A percentile compares a stretch with the other conserved stretches of the same genome.
These are phyloP conservation scores for Fonsecaea pugnacius DNA, from an alignment of 2,329 filamentous ascomycete genomes.

Conservation along the genomic window DNA sequence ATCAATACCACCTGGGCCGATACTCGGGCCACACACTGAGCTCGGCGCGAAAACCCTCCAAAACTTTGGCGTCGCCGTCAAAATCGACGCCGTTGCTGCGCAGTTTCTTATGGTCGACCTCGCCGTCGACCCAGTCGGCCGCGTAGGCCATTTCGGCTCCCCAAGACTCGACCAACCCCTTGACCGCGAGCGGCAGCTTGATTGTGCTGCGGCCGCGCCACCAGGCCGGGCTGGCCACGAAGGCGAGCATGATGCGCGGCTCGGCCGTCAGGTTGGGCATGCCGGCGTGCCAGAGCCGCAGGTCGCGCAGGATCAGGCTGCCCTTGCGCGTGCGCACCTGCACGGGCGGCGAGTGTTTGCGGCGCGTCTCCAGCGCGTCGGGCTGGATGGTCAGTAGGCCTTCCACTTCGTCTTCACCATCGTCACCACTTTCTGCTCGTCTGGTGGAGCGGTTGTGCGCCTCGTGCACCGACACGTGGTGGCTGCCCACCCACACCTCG, in stretches of 20 bases:
- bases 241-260: constrained; percentile 63
- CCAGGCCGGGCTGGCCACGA: constrained; percentile 35
- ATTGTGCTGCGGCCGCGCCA: constrained; percentile 34
- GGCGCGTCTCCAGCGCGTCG: constrained; percentile 42
- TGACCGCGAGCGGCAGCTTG: constrained; percentile 31
- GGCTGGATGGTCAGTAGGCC: constrained; percentile 40
- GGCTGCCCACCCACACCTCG: constrained; percentile 58
- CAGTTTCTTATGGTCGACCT: constrained; percentile 36
- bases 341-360: constrained; percentile 43
- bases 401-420: constrained; percentile 9
- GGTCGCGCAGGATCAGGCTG: constrained; percentile 61
- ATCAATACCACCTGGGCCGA: constrained; percentile 35
- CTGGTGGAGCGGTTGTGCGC: constrained; percentile 35
- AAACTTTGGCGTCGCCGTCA: constrained; percentile 21
- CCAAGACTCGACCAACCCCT: constrained; percentile 35
- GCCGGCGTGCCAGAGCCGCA: constrained; percentile 67
- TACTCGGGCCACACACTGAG: constrained; percentile 34
- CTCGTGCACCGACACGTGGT: constrained; percentile 45
- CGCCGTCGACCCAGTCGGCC: constrained; percentile 35
- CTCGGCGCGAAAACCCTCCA: constrained; percentile 27
- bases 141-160: constrained; percentile 30
- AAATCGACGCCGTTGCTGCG: constrained; percentile 35
- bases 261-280: constrained; percentile 61
- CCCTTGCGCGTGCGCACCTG: constrained; percentile 54
- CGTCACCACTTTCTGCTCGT: too few relatives aligned